These are phyloP conservation scores for Trichoderma asperellum DNA, from an alignment of 2,329 filamentous ascomycete genomes.

Conservation along the genomic window DNA sequence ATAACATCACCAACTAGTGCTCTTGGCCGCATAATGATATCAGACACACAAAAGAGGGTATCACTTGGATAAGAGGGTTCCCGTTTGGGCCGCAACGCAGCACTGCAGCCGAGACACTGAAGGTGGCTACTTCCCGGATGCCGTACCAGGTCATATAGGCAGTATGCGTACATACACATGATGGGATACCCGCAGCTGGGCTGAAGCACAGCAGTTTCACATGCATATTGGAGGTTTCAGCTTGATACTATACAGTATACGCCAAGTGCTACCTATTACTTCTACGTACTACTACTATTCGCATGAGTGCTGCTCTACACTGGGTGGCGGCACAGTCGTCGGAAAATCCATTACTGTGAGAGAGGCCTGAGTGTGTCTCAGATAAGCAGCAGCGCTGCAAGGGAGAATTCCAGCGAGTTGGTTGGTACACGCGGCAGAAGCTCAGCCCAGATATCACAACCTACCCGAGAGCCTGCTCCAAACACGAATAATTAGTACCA, in stretches of 20 bases:
- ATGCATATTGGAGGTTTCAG: background rate
- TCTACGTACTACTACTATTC: background rate
- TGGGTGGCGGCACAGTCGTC: background rate
- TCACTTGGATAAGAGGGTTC: background rate
- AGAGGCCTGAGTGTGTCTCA: background rate
- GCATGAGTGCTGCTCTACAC: background rate
- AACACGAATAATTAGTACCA: background rate
- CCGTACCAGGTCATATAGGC: background rate
- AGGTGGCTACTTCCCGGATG: background rate
- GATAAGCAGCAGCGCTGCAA: background rate
- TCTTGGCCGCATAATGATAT: background rate
- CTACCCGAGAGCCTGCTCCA: background rate
- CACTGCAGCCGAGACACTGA: constrained; percentile 9
- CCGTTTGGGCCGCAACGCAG: background rate
- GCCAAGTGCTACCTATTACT: no score
- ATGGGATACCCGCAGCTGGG: background rate
- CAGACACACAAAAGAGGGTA: background rate
- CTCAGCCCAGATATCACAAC: background rate
- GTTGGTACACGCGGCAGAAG: background rate
- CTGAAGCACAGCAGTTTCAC: background rate
- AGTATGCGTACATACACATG: background rate
- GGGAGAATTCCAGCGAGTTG: background rate
- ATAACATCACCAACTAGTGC: background rate
- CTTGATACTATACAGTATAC: background rate
- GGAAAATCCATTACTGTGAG: background rate